Percentiles rank a stretch among this genome's conserved stretches.
phyloP scores from a whole-genome alignment of 2,329 filamentous ascomycete genomes.

The Endothia cerciana region DNA sequence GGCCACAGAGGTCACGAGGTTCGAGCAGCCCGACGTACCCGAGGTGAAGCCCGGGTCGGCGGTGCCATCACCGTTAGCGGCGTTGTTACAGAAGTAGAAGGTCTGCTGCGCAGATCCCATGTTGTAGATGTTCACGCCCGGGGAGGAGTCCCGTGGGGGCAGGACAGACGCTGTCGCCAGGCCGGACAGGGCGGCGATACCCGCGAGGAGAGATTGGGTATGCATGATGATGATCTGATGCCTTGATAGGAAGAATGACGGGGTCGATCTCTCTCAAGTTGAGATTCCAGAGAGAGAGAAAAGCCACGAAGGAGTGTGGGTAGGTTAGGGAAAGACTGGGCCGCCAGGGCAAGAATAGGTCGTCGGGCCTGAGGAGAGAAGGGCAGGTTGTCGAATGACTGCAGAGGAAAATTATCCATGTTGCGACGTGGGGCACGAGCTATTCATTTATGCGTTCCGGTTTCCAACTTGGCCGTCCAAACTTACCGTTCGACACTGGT shows the following conservation, averaged over 20 bases:
- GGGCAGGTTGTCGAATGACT: neutral
- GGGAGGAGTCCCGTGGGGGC: slow-evolving; percentile 15
- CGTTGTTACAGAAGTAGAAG: slow-evolving; percentile 28
- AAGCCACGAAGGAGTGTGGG: neutral
- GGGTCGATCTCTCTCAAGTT: neutral
- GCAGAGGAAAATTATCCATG: neutral
- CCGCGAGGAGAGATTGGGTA: neutral
- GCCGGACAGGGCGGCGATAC: slow-evolving; percentile 1
- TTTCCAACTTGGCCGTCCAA: neutral
- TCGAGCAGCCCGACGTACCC: slow-evolving; percentile 20
- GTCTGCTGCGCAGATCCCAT: slow-evolving; percentile 21
- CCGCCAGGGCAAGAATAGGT: neutral
- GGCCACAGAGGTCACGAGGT: slow-evolving; percentile 15
- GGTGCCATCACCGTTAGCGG: slow-evolving; percentile 23
- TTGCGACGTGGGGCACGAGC: neutral
- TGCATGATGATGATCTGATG: slow-evolving; percentile 5
- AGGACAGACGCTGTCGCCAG: slow-evolving; percentile 7
- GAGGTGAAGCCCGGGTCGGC: slow-evolving; percentile 25
- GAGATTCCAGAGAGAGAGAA: neutral
- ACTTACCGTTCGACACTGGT: neutral
- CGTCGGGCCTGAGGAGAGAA: neutral
- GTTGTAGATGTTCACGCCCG: slow-evolving; percentile 24
- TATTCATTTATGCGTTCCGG: neutral
- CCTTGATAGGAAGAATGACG: neutral
- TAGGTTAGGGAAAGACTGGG: neutral